Base-by-base conservation (phyloP, 305 asterid genomes). In the Caryopteris hybrid region DNA sequence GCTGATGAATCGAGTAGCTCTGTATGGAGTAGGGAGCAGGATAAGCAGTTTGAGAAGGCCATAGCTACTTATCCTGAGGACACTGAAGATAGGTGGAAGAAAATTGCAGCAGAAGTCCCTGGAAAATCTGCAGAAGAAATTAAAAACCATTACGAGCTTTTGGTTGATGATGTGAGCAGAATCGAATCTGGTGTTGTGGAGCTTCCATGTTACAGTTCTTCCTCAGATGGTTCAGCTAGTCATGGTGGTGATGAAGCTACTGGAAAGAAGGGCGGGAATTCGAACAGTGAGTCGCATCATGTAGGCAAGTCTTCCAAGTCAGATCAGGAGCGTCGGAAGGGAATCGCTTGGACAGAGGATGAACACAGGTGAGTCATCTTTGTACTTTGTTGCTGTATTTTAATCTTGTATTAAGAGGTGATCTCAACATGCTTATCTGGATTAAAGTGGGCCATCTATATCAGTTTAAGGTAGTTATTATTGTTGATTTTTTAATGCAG, bases 281-380 rank as follows among this genome's bases (percentile, higher is more conserved):
- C 21, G 4, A 84, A 76, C 52, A 56, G 76, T 22, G 96, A 85
- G 54, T 71, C 91, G 45, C 75, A 75, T 77, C 81, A 61, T 25
- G 94, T 88, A 64, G 81, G 87, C 43, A 90, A 90, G 79, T 64
- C 80, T 66, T 84, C 86, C 1, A 87, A 62, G 74, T 71, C 87
- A 5, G 97, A 93, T 68, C 96, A 88, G 82, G 99, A 93, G 71
- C 90, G 99, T 9, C 94, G 96, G 13, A 91, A 91, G 69, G 99
- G 99, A 70, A 87, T 88, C 68, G 95, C 97, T 62, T 91, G 99
- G 99, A 91, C 99, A 9, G 99, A 91, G 81, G 99, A 93, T 11
- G 99, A 93, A 64, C 97, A 91, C 79, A 91, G 97, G 99, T 91
- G 50, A 68, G 27, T 66, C 11, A 47, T 21, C 38, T 10, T 18